phyloP scores from a whole-genome alignment of 108 stramenopile genomes.

The Poteriospumella lacustris region DNA sequence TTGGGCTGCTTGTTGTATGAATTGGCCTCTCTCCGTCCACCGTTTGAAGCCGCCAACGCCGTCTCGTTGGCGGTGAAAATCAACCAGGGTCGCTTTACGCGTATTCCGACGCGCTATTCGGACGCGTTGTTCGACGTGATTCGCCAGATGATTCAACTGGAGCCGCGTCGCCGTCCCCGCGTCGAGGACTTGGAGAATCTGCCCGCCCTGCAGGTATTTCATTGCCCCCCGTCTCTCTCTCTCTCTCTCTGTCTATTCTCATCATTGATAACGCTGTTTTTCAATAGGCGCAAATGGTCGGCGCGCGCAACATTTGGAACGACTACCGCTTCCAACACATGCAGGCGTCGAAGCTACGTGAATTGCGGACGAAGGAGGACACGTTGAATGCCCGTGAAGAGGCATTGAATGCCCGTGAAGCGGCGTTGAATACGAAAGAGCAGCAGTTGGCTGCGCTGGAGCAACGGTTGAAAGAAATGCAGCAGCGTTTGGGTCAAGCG shows the following conservation, averaged over 20 bases:
- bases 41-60: conserved; percentile 58
- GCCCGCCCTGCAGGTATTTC: background rate
- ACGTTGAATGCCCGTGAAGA: background rate
- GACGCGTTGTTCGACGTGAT: background rate
- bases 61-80: conserved; percentile 58
- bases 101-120: conserved; percentile 44
- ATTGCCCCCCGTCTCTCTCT: too few species aligned
- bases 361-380: background rate
- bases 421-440: background rate
- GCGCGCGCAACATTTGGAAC: background rate
- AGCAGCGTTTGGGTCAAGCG: too few species aligned
- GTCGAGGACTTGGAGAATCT: conserved; percentile 26
- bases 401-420: background rate
- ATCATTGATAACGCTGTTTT: background rate
- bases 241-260: background rate
- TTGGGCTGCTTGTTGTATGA: conserved; percentile 50
- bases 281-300: background rate
- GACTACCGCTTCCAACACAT: background rate
- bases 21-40: conserved; percentile 44
- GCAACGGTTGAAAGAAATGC: background rate
- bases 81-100: conserved; percentile 49
- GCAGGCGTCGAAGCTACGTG: background rate
- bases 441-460: background rate
- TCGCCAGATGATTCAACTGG: conserved; percentile 39
- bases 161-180: conserved; percentile 10